These are phyloP conservation scores for Celoporthe dispersa DNA, from an alignment of 2,329 filamentous ascomycete genomes.

Conservation along the genomic window DNA sequence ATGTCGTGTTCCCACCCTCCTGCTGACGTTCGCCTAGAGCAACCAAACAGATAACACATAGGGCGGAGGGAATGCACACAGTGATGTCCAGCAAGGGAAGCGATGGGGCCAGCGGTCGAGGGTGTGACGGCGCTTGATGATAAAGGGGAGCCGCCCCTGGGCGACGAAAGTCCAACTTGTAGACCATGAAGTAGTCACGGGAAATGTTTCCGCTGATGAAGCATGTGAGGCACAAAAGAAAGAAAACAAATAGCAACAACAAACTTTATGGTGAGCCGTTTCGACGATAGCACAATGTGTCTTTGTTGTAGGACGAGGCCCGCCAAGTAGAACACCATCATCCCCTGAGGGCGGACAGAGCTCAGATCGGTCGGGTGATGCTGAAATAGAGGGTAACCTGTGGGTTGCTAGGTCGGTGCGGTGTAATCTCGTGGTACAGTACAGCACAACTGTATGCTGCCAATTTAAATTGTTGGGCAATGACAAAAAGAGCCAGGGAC, in stretches of 20 bases:
- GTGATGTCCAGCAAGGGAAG: background rate
- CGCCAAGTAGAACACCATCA: background rate
- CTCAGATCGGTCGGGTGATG: background rate
- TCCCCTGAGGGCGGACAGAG: background rate
- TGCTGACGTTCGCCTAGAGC: background rate
- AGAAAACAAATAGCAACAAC: background rate
- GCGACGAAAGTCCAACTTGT: background rate
- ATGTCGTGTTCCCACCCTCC: conserved; percentile 5
- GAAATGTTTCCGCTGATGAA: background rate
- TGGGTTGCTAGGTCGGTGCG: background rate
- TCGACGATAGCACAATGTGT: background rate
- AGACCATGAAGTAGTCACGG: background rate
- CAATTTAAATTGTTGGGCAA: background rate
- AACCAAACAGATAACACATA: background rate
- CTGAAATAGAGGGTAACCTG: background rate
- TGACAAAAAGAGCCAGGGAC: background rate
- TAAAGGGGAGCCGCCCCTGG: background rate
- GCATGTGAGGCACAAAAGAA: background rate
- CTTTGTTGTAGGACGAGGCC: background rate
- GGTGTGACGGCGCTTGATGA: background rate
- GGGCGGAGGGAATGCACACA: background rate
- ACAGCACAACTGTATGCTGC: background rate
- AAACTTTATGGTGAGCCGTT: background rate
- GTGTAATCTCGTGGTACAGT: background rate
- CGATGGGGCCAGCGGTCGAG: background rate